Base-by-base conservation (phyloP, 345 rosid species). In the Sonneratia caseolaris region DNA sequence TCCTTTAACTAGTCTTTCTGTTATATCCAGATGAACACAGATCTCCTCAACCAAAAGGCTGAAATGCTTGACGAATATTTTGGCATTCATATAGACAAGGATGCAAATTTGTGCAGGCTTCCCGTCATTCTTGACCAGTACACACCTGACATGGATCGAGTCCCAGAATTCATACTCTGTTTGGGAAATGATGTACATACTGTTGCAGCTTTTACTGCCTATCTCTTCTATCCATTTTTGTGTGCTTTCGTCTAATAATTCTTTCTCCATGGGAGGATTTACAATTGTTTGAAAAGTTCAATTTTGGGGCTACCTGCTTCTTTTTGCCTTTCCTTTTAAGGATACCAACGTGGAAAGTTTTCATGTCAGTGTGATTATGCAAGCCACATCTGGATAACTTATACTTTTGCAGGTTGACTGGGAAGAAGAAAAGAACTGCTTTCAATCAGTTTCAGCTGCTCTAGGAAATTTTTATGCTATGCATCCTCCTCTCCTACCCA, bases 51-150 rank as follows among this genome's bases (percentile, higher is more conserved):
- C 84, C 84, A 87, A 69, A 87, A 88, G 76, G 73, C 81, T 22
- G 96, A 91, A 71, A 73, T 94, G 95, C 86, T 94, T 53, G 92
- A 86, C 71, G 98, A 94, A 79, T 94, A 90, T 76, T 94, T 94
- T 77, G 53, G 92, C 71, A 78, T 94, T 76, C 80, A 79, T 78
- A 81, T 94, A 37, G 92, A 90, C 74, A 53, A 85, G 38, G 77
- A 83, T 69, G 93, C 93, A 72, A 83, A 85, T 69, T 86, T 95
- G 75, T 86, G 86, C 68, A 84, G 92, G 86, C 92, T 95, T 75
- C 99, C 97, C 64, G 89, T 92, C 72, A 80, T 95, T 76, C 97
- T 95, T 71, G 99, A 95, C 74, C 99, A 95, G 81, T 83, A 90
- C 79, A 87, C 84, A 36, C 99, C 97, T 67, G 97, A 92, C 80